Conservation (phyloP, 495 filamentous ascomycete species). For the Clavariopsis aquatica region DNA sequence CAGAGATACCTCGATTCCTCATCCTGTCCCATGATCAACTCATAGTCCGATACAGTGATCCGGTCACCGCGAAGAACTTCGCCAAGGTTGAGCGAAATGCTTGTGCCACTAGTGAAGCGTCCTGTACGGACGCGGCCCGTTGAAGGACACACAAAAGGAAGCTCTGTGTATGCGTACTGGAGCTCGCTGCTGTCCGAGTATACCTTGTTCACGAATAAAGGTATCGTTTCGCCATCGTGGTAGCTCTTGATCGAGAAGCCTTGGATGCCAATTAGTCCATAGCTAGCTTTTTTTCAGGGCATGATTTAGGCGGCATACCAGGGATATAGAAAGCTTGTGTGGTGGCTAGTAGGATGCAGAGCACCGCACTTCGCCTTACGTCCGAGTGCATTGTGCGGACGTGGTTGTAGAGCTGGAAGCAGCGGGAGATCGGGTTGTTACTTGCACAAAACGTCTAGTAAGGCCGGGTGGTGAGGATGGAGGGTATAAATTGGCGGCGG, state of each 20-base stretch:
- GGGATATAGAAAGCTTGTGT: constrained; percentile 37
- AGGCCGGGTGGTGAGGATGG: neutral
- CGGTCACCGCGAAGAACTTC: constrained; percentile 90
- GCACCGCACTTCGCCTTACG: constrained; percentile 18
- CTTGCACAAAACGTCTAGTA: neutral
- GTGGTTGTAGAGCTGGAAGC: neutral
- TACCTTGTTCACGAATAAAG: constrained; percentile 91
- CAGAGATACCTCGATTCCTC: constrained; percentile 77
- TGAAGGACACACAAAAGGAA: constrained; percentile 88
- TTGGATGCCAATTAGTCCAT: constrained; percentile 23
- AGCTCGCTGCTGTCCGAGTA: constrained; percentile 91
- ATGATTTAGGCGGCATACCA: constrained; percentile 17
- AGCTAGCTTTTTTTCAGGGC: neutral
- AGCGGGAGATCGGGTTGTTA: neutral
- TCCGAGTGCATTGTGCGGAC: constrained; percentile 30
- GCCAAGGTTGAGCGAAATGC: constrained; percentile 84
- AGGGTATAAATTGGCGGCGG: neutral
- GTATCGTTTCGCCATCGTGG: constrained; percentile 74
- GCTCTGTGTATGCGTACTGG: constrained; percentile 91
- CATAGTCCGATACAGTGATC: constrained; percentile 86
- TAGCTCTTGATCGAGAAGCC: constrained; percentile 72
- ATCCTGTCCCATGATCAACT: constrained; percentile 78
- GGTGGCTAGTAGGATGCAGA: constrained; percentile 24
- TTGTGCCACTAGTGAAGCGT: constrained; percentile 75
- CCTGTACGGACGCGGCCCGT: constrained; percentile 68